Evolutionary conservation across 192 early-diverging fungal genomes (phyloP), one percentile per base, ranked within the genome.

Genomic region (Oehlia diaphana): DNA sequence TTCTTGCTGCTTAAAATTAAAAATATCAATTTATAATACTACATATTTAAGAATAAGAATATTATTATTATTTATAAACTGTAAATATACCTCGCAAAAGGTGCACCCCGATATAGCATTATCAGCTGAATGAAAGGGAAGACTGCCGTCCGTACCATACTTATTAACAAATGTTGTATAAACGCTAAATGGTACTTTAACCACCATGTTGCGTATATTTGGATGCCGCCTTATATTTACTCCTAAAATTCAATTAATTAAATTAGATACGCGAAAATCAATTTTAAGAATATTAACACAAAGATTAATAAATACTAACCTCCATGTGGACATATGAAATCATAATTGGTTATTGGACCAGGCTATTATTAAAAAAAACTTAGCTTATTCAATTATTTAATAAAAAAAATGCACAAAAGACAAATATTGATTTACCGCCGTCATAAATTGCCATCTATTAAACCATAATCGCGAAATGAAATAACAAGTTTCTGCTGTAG

Each of bases 391-490:
- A 16, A 26, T 58, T 31, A 64, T 64, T n/a, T 35, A 63, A 33
- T 19, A 12, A n/a, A 10, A 50, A 58, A 31, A 26, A 67, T 33
- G 13, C 65, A 28, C 19, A 75, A 33, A 44, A 69, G 65, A 23
- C 19, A 9, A 66, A 19, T 26, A 28, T 33, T 58, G 10, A 47
- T 75, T 68, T 82, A 84, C 83, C 21, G 75, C 80, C 33, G 35
- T 78, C 28, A 83, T 64, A 49, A 74, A 78, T 21, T 70, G 72
- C 82, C 82, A 86, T 19, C 84, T 81, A 68, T 82, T 83, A 61
- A 83, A 82, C 84, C 84, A 86, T 8, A 86, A 77, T 37, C 84
- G 73, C 10, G 84, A 86, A 12, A 86, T 86, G 19, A 80, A 66
- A 26, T 35, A 66, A 53, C 6, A 12, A 35, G 35, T 13, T 42